Percentiles rank a stretch among this genome's conserved stretches.
These are phyloP conservation scores for Drosera capensis DNA, from an alignment of 148 eudicot species.

Conservation along the genomic window DNA sequence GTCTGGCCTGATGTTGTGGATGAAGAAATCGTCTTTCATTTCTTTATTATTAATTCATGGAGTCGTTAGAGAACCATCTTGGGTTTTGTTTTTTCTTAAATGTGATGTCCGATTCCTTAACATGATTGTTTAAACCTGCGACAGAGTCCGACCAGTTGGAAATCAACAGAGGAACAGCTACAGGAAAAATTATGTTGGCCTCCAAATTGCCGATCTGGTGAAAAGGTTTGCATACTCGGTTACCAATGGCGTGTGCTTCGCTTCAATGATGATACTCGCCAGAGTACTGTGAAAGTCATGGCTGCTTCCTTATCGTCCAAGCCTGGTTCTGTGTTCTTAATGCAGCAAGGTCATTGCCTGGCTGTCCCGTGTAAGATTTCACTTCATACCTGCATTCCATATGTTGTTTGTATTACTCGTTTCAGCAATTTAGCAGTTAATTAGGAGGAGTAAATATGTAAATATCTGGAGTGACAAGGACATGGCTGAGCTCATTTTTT, in stretches of 20 bases:
- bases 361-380: constrained; percentile 73
- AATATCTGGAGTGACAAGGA: no score
- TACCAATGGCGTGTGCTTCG: constrained; percentile 94
- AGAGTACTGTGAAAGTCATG: constrained; percentile 82
- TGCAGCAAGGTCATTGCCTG: constrained; percentile 75
- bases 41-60: no score
- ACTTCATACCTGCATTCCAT: no score
- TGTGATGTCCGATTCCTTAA: not conserved
- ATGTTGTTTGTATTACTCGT: no score
- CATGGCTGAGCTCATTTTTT: no score
- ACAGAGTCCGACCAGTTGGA: constrained; percentile 54
- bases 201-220: constrained; percentile 22
- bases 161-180: constrained; percentile 55
- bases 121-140: not conserved
- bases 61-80: not conserved
- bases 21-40: no score
- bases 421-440: not conserved
- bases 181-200: constrained; percentile 36
- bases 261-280: constrained; percentile 73
- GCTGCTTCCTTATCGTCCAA: constrained; percentile 49
- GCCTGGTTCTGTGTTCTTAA: constrained; percentile 37
- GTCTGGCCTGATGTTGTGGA: no score
- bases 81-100: not conserved
- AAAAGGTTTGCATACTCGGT: constrained; percentile 45
- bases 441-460: not conserved